Evolutionary conservation across 176 grass and related monocot genomes (phyloP).

Genomic region (Sorghum bicolor): Sorghum_bicolor_NCBIv3 NC_012879.2:3596001-3596500

Average conservation of each 20-base stretch:
- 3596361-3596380: slow-evolving; percentile 41
- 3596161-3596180: slow-evolving; percentile 20
- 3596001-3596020: slow-evolving; percentile 1
- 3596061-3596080: slow-evolving; percentile 30
- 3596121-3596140: slow-evolving; percentile 26
- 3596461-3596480: not conserved
- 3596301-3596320: slow-evolving; percentile 37
- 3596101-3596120: slow-evolving; percentile 21
- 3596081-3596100: not conserved
- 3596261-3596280: slow-evolving; percentile 35
- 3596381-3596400: slow-evolving; percentile 34
- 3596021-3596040: slow-evolving; percentile 6
- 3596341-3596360: slow-evolving; percentile 42
- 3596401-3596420: slow-evolving; percentile 52
- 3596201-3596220: not conserved
- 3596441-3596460: not conserved
- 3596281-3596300: slow-evolving; percentile 26
- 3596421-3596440: slow-evolving; percentile 12
- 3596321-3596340: slow-evolving; percentile 39
- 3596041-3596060: slow-evolving; percentile 26
- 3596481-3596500: not conserved
- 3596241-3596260: slow-evolving; percentile 7
- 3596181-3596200: slow-evolving; percentile 8
- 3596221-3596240: slow-evolving; percentile 15
- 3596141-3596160: slow-evolving; percentile 39